Base-by-base conservation (phyloP, 345 rosid genomes). In the Bruguiera gymnorhiza region DNA sequence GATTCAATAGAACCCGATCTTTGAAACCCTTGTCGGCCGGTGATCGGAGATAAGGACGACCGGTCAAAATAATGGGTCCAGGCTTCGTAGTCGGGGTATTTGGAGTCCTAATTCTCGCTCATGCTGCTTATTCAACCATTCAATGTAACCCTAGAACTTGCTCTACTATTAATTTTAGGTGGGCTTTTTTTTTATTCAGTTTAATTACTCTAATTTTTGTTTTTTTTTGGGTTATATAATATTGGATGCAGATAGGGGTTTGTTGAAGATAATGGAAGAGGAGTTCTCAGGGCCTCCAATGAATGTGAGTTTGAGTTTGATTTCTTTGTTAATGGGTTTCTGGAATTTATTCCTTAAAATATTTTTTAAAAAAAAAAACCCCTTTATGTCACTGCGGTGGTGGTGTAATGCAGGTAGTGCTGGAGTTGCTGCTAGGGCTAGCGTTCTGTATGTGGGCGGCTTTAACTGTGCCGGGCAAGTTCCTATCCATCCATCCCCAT, bases 381-480 rank as follows among this genome's bases (percentile, higher is more conserved):
- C 15, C 27, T 53, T 72, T 62, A 20, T 4, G 8, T 70, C 6
- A 48, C 63, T 53, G 63, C 60, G 24, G 37, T 54, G 37, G 39
- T 71, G 34, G 37, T 53, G 37, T 37, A 70, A 59, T 39, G 63
- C 79, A 86, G 99, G 98, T 96, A 73, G 81, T 89, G 62, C 46
- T 85, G 66, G 94, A 95, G 80, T 79, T 89, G 91, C 83, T 88
- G 60, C 24, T 89, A 50, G 99, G 91, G 53, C 65, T 96, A 51
- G 78, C 81, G 50, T 77, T 92, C n/a, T 92, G 94, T 80, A 72
- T 86, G 83, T 96, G 94, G 96, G 97, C 99, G 43, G 96, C 94
- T 30, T 82, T 96, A 68, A 83, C 94, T 15, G 96, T 88, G 61
- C 95, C 97, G 3, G 98, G 98, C 63, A 86, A 87, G 60, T 96